Evolutionary conservation across 805 yeast genomes (phyloP), one percentile per base, ranked within the genome.

Genomic region (Wickerhamiella azymoides): DNA sequence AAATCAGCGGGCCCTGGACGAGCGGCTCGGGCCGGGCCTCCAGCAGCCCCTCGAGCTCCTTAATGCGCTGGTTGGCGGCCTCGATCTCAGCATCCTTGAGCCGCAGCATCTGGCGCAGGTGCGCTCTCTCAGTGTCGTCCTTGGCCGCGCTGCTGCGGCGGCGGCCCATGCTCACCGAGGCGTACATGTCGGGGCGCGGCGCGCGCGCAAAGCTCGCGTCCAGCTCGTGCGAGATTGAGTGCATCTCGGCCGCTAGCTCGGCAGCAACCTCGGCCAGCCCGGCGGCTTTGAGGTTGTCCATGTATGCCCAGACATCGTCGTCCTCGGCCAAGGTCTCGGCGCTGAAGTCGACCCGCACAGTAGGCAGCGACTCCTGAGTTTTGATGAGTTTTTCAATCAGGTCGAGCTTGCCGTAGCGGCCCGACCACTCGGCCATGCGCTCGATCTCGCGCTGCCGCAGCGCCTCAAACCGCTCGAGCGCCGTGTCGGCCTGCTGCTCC

Each of bases 381-480:
- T 21, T 16, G 10, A 41, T 26, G 16, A 43, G 24, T 14, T 39
- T 42, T 10, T 54, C 54, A 25, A 55, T 49, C n/a, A 55, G 42
- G 9, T 51, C 52, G 14, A 47, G 30, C 16, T 49, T 25, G 42
- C 44, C 21, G 46, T 81, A 81, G 45, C 76, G 79, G 44, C 69
- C 66, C 4, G 70, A 50, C 95, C 94, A 85, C 32, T 70, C 68
- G 8, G 66, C 44, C 25, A 52, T 45, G 5, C 58, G 51, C 25
- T 63, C 53, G 86, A 70, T 46, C 68, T 68, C 45, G 63, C 62
- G 42, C 62, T 61, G 60, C 81, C 94, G 50, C 70, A 73, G 39
- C 72, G 78, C 19, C 72, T 71, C 43, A 77, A 59, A 45, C 69
- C 60, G 21, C 80, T 76, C 48, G 79, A 64, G 45, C 73, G 77